These are phyloP conservation scores for Prunus fruticosa DNA, from an alignment of 306 rosid genomes.

Conservation along the genomic window DNA sequence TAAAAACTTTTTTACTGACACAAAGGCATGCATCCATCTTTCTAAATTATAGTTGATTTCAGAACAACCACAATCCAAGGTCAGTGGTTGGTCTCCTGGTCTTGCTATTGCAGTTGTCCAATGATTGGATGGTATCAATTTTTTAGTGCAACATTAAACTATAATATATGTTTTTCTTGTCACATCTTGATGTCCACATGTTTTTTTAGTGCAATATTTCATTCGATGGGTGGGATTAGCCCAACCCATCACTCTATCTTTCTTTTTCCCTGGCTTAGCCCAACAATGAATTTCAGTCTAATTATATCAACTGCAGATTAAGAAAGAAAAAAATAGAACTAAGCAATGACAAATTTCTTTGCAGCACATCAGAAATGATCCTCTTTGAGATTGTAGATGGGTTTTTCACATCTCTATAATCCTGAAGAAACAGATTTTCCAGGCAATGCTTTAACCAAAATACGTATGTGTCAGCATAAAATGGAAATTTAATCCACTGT, in stretches of 20 bases:
- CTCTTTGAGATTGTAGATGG: background rate
- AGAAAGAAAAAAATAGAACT: background rate
- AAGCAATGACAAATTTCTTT: background rate
- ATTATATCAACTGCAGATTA: background rate
- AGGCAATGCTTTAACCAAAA: background rate
- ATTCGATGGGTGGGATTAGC: too few species aligned
- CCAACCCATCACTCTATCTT: too few species aligned
- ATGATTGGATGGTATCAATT: background rate
- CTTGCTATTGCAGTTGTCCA: background rate
- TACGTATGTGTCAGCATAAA: background rate
- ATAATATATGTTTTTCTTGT: too few species aligned
- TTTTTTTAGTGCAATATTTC: background rate
- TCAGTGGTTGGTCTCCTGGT: background rate
- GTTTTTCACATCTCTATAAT: background rate
- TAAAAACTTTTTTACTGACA: background rate
- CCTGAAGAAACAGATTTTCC: background rate
- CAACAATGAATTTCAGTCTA: too few species aligned
- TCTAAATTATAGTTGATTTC: background rate
- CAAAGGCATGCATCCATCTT: background rate
- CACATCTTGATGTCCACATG: background rate
- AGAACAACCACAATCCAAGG: background rate
- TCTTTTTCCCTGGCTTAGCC: too few species aligned
- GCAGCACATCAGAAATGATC: background rate
- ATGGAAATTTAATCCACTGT: background rate
- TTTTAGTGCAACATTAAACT: too few species aligned